A percentile compares a stretch with the other conserved stretches of the same genome.
Conservation (phyloP, 1,284 basidiomycete genomes). For the Ganoderma lucidum region DNA sequence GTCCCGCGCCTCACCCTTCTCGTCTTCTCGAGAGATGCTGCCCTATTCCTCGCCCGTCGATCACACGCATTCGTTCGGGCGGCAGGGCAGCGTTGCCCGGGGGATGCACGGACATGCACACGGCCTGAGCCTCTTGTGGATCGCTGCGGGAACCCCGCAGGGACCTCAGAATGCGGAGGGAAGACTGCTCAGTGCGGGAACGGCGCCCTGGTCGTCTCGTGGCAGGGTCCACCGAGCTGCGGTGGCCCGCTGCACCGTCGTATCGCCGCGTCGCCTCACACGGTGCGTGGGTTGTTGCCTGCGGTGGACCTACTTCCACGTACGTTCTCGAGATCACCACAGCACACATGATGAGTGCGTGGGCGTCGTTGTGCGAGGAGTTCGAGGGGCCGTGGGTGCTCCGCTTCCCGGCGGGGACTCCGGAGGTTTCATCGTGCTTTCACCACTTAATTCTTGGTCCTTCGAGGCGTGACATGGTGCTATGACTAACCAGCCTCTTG, state of each 20-base stretch:
- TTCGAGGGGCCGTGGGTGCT: neutral
- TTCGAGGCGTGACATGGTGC: neutral
- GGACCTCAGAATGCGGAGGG: neutral
- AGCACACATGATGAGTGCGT: neutral
- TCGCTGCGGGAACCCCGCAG: neutral
- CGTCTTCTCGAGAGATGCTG: neutral
- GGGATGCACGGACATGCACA: neutral
- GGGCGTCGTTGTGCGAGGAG: neutral
- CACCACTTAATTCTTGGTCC: neutral
- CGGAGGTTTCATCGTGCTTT: neutral
- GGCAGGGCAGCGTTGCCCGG: neutral
- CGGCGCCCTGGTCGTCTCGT: neutral
- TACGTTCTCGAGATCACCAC: neutral
- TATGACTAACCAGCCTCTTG: neutral
- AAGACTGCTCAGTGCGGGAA: neutral
- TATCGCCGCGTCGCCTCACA: slow-evolving; percentile 1
- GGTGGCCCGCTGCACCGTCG: neutral
- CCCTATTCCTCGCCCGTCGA: neutral
- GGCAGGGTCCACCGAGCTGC: neutral
- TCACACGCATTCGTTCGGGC: neutral
- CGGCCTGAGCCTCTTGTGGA: neutral
- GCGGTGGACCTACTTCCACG: slow-evolving; percentile 2
- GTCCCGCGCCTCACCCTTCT: neutral
- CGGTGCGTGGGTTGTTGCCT: neutral
- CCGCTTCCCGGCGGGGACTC: neutral